Percentiles rank a stretch among this genome's conserved stretches.
These are phyloP conservation scores for Suillus occidentalis DNA, from an alignment of 768 basidiomycete genomes.

Conservation along the genomic window DNA sequence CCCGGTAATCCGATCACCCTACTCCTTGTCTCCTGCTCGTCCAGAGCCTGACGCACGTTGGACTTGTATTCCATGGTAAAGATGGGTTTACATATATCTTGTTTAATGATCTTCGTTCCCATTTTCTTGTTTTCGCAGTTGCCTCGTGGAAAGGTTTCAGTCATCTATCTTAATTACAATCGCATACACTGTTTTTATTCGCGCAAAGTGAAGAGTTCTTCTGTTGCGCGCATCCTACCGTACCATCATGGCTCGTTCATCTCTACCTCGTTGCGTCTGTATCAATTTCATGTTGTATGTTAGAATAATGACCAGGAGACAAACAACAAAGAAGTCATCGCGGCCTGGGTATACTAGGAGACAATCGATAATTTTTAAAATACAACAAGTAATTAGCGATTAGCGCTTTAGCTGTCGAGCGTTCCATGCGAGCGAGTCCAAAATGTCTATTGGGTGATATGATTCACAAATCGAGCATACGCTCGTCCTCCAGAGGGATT, in stretches of 20 bases:
- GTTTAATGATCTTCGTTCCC: constrained; percentile 29
- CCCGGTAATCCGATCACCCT: background rate
- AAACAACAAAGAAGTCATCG: background rate
- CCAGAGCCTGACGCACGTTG: constrained; percentile 3
- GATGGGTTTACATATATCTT: constrained; percentile 12
- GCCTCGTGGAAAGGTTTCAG: background rate
- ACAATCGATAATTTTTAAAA: background rate
- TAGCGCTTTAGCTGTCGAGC: background rate
- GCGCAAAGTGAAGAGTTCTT: constrained; percentile 15
- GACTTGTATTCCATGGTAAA: constrained; percentile 3
- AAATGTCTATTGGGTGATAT: background rate
- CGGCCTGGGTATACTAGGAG: too few species aligned
- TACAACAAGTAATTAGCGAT: background rate
- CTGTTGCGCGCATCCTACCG: constrained; percentile 7
- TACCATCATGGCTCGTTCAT: constrained; percentile 20
- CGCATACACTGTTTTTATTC: background rate
- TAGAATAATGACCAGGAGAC: background rate
- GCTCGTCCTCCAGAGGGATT: constrained; percentile 28
- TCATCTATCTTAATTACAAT: constrained; percentile 9
- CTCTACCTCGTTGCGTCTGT: constrained; percentile 22
- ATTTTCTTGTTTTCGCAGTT: constrained; percentile 15
- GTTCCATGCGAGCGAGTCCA: background rate
- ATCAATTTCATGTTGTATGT: constrained; percentile 4
- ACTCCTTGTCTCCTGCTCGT: background rate
- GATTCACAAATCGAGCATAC: constrained; percentile 32